Conservation (phyloP, 2,329 filamentous ascomycete genomes). For the Fusarium abutilonis region DNA sequence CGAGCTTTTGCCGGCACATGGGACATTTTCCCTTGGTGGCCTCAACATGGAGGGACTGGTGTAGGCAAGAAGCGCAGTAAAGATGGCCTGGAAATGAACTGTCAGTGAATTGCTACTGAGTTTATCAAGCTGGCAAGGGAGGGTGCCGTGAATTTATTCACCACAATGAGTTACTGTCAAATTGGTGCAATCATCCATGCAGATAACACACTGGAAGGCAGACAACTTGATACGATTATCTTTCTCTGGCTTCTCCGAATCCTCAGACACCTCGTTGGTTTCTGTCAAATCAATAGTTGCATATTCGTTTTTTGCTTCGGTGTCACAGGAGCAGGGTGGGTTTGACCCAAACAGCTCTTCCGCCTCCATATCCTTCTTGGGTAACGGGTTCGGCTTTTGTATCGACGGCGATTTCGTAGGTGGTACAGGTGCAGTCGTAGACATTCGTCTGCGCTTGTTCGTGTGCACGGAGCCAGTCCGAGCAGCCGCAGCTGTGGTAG, state of each 20-base stretch:
- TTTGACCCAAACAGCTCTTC: conserved; percentile 46
- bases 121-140: not conserved
- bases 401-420: conserved; percentile 17
- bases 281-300: conserved; percentile 52
- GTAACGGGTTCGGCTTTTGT: conserved; percentile 10
- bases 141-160: conserved; percentile 53
- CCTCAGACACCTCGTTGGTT: conserved; percentile 55
- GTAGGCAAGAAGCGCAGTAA: conserved; percentile 71
- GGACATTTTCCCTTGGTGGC: conserved; percentile 67
- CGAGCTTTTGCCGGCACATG: conserved; percentile 70
- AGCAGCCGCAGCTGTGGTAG: conserved; percentile 26
- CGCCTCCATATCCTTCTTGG: conserved; percentile 33
- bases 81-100: conserved; percentile 63
- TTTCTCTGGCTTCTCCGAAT: conserved; percentile 57
- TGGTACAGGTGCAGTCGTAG: conserved; percentile 11
- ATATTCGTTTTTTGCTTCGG: conserved; percentile 38
- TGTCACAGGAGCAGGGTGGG: conserved; percentile 23
- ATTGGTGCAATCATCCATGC: conserved; percentile 68
- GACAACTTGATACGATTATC: conserved; percentile 64
- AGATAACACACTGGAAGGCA: conserved; percentile 72
- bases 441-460: conserved; percentile 45
- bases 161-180: conserved; percentile 74
- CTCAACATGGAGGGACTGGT: conserved; percentile 67
- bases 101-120: conserved; percentile 23
- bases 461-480: conserved; percentile 21